Base-by-base conservation (phyloP, 2,329 filamentous ascomycete species). In the Diaporthe vexans region DNA sequence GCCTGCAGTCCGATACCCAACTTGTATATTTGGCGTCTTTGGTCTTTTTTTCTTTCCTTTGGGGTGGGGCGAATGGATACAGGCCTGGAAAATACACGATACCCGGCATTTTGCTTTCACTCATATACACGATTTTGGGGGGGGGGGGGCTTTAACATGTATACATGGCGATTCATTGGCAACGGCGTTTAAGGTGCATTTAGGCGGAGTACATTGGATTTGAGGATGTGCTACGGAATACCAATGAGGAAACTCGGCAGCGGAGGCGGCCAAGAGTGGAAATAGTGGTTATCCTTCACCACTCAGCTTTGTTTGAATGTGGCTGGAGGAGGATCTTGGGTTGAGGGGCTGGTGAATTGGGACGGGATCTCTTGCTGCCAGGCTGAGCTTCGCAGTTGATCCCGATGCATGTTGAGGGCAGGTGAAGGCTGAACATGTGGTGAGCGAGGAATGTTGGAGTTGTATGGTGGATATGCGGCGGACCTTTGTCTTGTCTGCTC, bases 11-110 rank as follows among this genome's bases (percentile, higher is more conserved):
- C 35, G 15, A 52, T 56, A 57, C 48, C 37, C 26, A 10, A 24
- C 24, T 17, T 57, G 17, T 68, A 29, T 51, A 37, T 40, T 9
- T 72, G 52, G 51, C 24, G 61, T 54, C 51, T 56, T 69, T 35
- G 4, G 15, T 19, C 15, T 17, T 58, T 52, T 40, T 56, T 24
- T 15, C 11, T 26, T 63, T 21, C 3, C 6, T 21, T 3, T n/a
- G 61, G 10, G n/a, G 19, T 6, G 19, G 40, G 71, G 71, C 61
- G 56, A 61, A 61, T 24, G 48, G 63, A 70, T 11, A 73, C 54
- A 35, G 63, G 70, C 57, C 71, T 40, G 74, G 72, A 75, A 75
- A 71, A 75, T 74, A 75, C 17, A 75, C 74, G 74, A 74, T 75
- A 75, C 74, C 74, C 72, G 72, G 74, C 72, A 74, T 74, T 51